A percentile compares a stretch with the other conserved stretches of the same genome.
These are phyloP conservation scores for Chrysopogon serrulatus DNA, from an alignment of 176 grass and related monocot genomes.

Conservation along the genomic window DNA sequence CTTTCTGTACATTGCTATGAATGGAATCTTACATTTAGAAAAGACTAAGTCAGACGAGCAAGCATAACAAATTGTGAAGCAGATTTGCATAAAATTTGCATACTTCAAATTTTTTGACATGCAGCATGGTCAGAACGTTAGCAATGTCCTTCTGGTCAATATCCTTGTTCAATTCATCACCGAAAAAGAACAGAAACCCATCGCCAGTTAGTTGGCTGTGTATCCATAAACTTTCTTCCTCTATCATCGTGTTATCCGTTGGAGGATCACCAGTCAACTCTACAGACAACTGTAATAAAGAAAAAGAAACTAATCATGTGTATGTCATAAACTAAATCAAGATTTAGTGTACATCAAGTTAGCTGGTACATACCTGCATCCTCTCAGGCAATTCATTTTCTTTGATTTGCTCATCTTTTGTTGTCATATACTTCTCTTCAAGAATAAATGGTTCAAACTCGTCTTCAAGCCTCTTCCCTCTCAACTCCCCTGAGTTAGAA, in stretches of 20 bases:
- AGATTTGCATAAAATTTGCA: constrained; percentile 11
- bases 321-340: neutral
- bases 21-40: constrained; percentile 64
- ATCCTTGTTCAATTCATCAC: constrained; percentile 41
- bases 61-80: neutral
- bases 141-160: constrained; percentile 78
- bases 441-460: constrained; percentile 97
- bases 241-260: constrained; percentile 44
- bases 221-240: constrained; percentile 90
- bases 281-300: constrained; percentile 56
- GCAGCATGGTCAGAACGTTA: constrained; percentile 87
- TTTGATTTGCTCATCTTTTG: constrained; percentile 83
- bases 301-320: neutral
- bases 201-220: constrained; percentile 59
- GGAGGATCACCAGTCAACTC: constrained; percentile 73
- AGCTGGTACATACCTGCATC: constrained; percentile 57
- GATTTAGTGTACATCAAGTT: neutral
- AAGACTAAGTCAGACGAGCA: constrained; percentile 15
- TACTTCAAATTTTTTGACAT: constrained; percentile 89
- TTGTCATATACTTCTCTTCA: constrained; percentile 96
- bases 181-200: constrained; percentile 35
- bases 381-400: constrained; percentile 93
- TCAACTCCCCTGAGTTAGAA: constrained; percentile 26
- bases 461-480: constrained; percentile 78
- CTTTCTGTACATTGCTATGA: constrained; percentile 95